Base-by-base conservation (phyloP, 2,329 filamentous ascomycete species). In the Canariomyces notabilis region DNA sequence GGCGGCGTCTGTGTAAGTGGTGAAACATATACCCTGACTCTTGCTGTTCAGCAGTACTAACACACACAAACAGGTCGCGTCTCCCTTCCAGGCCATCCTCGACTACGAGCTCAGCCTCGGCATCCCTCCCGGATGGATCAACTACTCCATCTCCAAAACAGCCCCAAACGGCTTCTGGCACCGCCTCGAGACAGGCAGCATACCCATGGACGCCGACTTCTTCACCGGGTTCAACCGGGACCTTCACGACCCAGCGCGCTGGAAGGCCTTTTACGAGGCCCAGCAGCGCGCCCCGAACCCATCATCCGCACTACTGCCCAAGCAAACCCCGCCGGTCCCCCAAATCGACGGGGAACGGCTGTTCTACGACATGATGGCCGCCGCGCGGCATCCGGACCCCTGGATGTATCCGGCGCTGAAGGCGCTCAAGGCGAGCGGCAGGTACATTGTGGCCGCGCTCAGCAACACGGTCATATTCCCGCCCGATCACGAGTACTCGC, bases 381-480 rank as follows among this genome's bases (percentile, higher is more conserved):
- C 76, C 11, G 83, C 86, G 9, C 74, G 80, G 5, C 67, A 70
- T 1, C 82, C 86, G 1, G 91, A 98, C 63, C 89, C 88, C 4
- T 87, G 85, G 73, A 93, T 97, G 84, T 88, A 80, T 53, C 89
- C 90, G 0, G 90, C 90, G 1, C 70, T 97, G 33, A 69, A 81
- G 59, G 79, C 75, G 31, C 71, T 98, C 48, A 77, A 78, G 49
- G 73, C 72, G 3, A 82, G 76, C 42, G 77, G 80, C 1, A 69
- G 72, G 47, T 90, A 83, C 56, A 74, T 91, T 26, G 67, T 97
- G 2, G 91, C 83, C 0, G 93, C 90, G 1, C 71, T 97, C 54
- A 90, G 85, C 57, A 97, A 98, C 62, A 97, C 93, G 0, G 80
- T 93, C 20, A 84, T 89, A 19, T 96, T 94, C 59, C 91, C 90